Evolutionary conservation across 306 rosid species (phyloP), one percentile per base, ranked within the genome.

Genomic region (Rosa chinensis): DNA sequence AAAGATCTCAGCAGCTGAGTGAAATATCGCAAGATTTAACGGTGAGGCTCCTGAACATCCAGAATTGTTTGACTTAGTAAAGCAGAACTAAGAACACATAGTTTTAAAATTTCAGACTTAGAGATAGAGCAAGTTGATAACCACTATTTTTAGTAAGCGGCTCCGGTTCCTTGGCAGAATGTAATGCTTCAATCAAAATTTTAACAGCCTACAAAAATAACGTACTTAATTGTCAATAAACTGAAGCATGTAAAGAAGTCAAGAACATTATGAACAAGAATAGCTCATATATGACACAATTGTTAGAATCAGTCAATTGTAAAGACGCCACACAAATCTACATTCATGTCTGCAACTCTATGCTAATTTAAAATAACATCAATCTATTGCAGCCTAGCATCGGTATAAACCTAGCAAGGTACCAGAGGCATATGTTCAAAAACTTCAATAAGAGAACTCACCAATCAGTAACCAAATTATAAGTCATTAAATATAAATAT

Each of bases 1-100:
- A 91, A 95, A 90, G 61, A 95, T 93, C 94, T 95, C 99, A 58
- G 99, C 98, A 83, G 89, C 98, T 25, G 99, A 89, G 84, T 95
- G 98, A 83, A 92, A 91, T 82, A 95, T 90, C 48, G 97, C 97
- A 62, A 95, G 92, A 86, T 89, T 93, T 79, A 89, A 83, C 4
- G 97, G 90, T 78, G 90, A 86, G 69, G 95, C 93, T 79, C 97
- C 99, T 95, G 98, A 79, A 85, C 23, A 75, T 75, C 48, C 69
- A 75, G 44, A 71, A 75, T 11, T 42, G 11, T 66, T 49, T 80
- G 76, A 77, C 25, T 73, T 71, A 73, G 75, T 82, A 49, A 79
- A 80, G 78, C 58, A 66, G 37, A 75, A 52, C 80, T 52, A 73
- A 64, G 70, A 66, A 44, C 72, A 61, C 70, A 81, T 80, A 76